phyloP scores from a whole-genome alignment of 495 filamentous ascomycete species.

The Penicillium maclennaniae region DNA sequence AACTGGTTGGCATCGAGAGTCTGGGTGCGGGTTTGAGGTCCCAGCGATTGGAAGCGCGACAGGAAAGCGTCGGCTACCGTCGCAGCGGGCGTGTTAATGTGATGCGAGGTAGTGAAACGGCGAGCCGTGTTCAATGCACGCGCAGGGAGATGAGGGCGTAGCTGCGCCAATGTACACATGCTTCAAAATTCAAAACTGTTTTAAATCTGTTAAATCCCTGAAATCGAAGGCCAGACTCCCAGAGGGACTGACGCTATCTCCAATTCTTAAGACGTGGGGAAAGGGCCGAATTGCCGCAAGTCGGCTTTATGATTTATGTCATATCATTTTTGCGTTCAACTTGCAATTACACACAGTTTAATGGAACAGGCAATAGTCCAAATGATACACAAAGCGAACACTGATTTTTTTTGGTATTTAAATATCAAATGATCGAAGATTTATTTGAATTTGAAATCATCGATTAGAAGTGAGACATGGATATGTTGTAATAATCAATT shows the following conservation, averaged over 20 bases:
- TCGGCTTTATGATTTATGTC: constrained; percentile 5
- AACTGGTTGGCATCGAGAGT: constrained; percentile 56
- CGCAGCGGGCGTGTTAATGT: constrained; percentile 22
- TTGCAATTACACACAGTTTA: too few species aligned
- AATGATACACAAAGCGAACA: too few species aligned
- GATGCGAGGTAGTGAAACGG: constrained; percentile 4
- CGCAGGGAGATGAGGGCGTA: background rate
- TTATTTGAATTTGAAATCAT: too few species aligned
- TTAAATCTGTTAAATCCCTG: too few species aligned
- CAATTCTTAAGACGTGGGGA: constrained; percentile 5
- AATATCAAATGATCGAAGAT: too few species aligned
- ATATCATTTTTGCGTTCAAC: background rate
- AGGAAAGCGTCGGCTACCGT: constrained; percentile 44
- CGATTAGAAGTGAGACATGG: too few species aligned
- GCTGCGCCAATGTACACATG: background rate
- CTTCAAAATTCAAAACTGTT: background rate
- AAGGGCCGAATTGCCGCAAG: constrained; percentile 3
- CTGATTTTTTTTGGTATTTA: too few species aligned
- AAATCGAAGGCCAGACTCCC: background rate
- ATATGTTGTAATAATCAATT: too few species aligned
- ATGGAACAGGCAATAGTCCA: too few species aligned
- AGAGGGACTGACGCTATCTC: background rate
- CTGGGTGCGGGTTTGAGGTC: constrained; percentile 45
- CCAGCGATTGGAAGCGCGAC: constrained; percentile 36
- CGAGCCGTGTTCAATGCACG: background rate